Conservation (phyloP, 164 flowering plant genomes). For the Piper longum region DNA sequence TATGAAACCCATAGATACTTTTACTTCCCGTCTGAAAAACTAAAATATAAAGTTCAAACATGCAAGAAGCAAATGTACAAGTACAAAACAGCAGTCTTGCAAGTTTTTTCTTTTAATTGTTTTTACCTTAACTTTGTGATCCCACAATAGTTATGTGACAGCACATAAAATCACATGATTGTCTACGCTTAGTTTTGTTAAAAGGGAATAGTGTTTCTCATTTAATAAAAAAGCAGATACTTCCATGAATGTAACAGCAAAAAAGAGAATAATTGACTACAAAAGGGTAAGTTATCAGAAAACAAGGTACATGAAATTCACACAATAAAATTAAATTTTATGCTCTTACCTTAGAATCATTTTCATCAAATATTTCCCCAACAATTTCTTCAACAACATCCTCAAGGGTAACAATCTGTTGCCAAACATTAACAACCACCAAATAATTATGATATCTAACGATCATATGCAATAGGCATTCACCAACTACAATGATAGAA, state of each 20-base stretch:
- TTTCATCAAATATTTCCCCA: slow-evolving; percentile 98
- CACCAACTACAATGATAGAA: too few species aligned
- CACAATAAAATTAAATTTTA: not conserved
- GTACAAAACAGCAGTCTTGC: not conserved
- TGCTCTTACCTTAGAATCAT: slow-evolving; percentile 79
- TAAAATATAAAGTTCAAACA: not conserved
- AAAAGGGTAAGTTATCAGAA: not conserved
- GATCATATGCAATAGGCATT: too few species aligned
- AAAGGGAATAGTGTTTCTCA: not conserved
- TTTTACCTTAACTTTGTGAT: not conserved
- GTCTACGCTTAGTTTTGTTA: too few species aligned
- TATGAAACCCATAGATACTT: not conserved
- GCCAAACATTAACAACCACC: slow-evolving; percentile 2
- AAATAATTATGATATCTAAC: too few species aligned
- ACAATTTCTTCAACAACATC: slow-evolving; percentile 99
- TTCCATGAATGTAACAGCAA: not conserved
- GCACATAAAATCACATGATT: too few species aligned
- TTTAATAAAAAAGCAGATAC: not conserved
- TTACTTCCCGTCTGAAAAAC: too few species aligned
- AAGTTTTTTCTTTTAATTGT: too few species aligned
- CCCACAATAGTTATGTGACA: too few species aligned
- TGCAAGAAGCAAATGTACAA: not conserved
- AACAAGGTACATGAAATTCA: not conserved
- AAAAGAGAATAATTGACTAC: too few species aligned
- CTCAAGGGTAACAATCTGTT: slow-evolving; percentile 83